These are phyloP conservation scores for Stachybotrys echinatus DNA, from an alignment of 2,329 filamentous ascomycete genomes.

Conservation along the genomic window DNA sequence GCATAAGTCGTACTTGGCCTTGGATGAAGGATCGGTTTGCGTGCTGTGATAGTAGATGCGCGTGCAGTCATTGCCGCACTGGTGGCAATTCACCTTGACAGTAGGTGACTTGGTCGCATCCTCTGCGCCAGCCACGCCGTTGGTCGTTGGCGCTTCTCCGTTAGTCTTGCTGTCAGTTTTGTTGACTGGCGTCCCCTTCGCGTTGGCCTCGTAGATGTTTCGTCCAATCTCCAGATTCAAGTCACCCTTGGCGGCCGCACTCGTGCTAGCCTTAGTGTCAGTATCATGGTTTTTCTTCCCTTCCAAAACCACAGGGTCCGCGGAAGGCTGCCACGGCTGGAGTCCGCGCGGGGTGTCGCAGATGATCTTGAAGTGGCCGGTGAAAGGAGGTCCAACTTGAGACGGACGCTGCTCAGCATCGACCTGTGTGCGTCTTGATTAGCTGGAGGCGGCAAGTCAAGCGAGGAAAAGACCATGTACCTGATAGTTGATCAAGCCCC, in stretches of 20 bases:
- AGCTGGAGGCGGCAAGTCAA: not conserved
- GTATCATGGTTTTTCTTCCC: constrained; percentile 61
- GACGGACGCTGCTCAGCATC: constrained; percentile 93
- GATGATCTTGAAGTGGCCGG: constrained; percentile 93
- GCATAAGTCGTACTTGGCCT: constrained; percentile 82
- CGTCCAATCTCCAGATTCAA: constrained; percentile 89
- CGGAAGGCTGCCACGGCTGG: constrained; percentile 89
- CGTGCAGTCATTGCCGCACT: constrained; percentile 86
- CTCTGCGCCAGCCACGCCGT: constrained; percentile 56
- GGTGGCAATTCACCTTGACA: constrained; percentile 75
- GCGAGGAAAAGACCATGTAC: constrained; percentile 36
- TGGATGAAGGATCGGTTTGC: constrained; percentile 52
- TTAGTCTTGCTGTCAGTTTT: constrained; percentile 69
- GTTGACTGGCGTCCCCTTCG: constrained; percentile 68
- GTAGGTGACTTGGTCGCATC: constrained; percentile 61
- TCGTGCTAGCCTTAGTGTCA: constrained; percentile 65
- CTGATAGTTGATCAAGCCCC: constrained; percentile 99
- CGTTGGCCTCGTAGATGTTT: constrained; percentile 91
- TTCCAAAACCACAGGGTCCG: constrained; percentile 62
- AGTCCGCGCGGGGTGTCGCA: constrained; percentile 93
- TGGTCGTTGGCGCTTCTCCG: constrained; percentile 63
- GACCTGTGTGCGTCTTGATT: constrained; percentile 52
- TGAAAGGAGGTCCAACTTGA: constrained; percentile 93
- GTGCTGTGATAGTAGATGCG: constrained; percentile 56
- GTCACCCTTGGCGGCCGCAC: constrained; percentile 67